Conservation (phyloP, 177 flowering plant species). For the Tripterygium wilfordii region DNA sequence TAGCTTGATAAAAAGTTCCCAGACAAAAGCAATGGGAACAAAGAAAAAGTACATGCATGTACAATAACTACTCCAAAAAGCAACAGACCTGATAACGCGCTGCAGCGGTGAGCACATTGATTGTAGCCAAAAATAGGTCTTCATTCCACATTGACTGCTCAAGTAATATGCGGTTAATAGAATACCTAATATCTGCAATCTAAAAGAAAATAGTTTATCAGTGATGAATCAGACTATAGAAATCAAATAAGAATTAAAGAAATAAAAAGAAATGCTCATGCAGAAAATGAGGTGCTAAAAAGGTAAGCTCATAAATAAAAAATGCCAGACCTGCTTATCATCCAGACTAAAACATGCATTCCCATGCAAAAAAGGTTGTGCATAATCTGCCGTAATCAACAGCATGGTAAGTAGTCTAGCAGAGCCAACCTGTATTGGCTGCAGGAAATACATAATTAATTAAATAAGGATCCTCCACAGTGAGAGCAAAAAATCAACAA, state of each 20-base stretch:
- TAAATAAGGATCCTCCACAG: neutral
- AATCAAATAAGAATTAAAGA: neutral
- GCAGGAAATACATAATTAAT: constrained; percentile 15
- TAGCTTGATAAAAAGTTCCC: too few species aligned
- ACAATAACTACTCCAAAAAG: neutral
- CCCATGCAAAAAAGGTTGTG: constrained; percentile 34
- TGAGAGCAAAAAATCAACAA: too few species aligned
- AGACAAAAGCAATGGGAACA: too few species aligned
- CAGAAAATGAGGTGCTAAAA: too few species aligned
- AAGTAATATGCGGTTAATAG: constrained; percentile 35
- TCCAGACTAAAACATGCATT: constrained; percentile 52
- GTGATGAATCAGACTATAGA: constrained; percentile 4
- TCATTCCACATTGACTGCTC: constrained; percentile 41
- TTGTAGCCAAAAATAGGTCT: constrained; percentile 53
- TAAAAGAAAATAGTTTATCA: constrained; percentile 17
- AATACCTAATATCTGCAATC: constrained; percentile 45
- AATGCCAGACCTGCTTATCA: constrained; percentile 59
- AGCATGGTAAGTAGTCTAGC: constrained; percentile 58
- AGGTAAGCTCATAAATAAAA: constrained; percentile 7
- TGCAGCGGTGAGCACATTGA: constrained; percentile 64
- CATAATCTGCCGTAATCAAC: constrained; percentile 41
- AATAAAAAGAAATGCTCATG: neutral
- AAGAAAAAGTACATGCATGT: too few species aligned
- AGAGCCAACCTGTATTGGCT: constrained; percentile 82
- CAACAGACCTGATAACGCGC: constrained; percentile 72